Conservation (phyloP, 768 basidiomycete species). For the Astraeus odoratus region DNA sequence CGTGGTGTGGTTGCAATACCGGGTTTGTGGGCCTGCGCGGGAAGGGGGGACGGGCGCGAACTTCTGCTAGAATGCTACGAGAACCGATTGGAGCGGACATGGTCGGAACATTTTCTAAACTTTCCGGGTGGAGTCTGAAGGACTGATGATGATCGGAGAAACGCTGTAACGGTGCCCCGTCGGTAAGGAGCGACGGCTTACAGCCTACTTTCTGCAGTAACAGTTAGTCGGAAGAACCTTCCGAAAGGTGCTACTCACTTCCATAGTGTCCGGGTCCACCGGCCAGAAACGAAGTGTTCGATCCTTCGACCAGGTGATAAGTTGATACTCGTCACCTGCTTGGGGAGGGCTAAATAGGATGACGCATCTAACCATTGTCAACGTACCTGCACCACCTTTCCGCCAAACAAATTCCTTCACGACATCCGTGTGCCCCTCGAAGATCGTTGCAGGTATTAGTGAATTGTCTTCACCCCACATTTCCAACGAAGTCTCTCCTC, state of each 20-base stretch:
- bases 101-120: constrained; percentile 32
- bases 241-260: constrained; percentile 35
- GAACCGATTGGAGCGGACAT: constrained; percentile 65
- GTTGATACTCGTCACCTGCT: constrained; percentile 51
- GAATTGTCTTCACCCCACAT: constrained; percentile 54
- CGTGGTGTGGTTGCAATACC: constrained; percentile 27
- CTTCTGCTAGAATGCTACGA: constrained; percentile 64
- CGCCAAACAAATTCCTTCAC: constrained; percentile 99
- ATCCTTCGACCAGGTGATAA: constrained; percentile 85
- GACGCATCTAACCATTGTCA: neutral
- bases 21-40: constrained; percentile 18
- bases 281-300: constrained; percentile 90
- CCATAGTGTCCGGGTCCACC: constrained; percentile 60
- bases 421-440: constrained; percentile 86
- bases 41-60: constrained; percentile 45
- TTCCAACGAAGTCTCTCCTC: constrained; percentile 77
- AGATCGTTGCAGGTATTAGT: constrained; percentile 52
- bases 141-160: constrained; percentile 29
- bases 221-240: constrained; percentile 7
- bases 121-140: constrained; percentile 49
- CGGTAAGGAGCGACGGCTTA: constrained; percentile 20
- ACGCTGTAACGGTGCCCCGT: constrained; percentile 20
- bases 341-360: neutral
- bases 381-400: constrained; percentile 49
- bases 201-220: constrained; percentile 44